Base-by-base conservation (phyloP, 225 moss, liverwort and hornwort genomes). In the Lunularia cruciata region DNA sequence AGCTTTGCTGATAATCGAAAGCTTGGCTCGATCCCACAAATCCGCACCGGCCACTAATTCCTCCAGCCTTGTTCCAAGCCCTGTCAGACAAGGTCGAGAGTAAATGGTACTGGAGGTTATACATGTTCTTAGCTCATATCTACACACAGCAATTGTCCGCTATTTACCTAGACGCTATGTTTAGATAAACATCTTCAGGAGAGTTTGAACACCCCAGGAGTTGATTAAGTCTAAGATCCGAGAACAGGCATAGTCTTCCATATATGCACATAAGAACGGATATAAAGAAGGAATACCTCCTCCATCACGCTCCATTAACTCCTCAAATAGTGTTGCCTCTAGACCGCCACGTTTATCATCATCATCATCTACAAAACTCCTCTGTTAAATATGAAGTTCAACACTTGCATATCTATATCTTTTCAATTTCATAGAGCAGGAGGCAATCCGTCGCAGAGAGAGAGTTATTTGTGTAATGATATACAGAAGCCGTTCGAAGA, bases 291-390 rank as follows among this genome's bases (percentile, higher is more conserved):
- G 13, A 45, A 57, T 70, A 77, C 81, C 81, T 82, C 81, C 81
- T 39, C 81, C 81, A 62, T 82, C 81, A 4, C 81, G 71, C 67
- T 82, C 77, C 75, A 78, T 78, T 6, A 83, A 48, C 55, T 83
- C 82, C 60, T 83, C 78, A 63, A 83, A 83, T 22, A 83, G 63
- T 25, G 82, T 83, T 31, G 78, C 68, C 52, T 38, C 40, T 47
- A 83, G 65, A 56, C 78, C 82, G 15, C 73, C 81, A 74, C 74
- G 70, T 47, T 49, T 82, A 12, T 82, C 67, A 57, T 74, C 74
- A 55, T 43, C 39, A 74, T 74, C 74, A 35, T 65, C 77, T 82
- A 74, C 61, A 35, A 28, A 45, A n/a, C n/a, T n/a, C n/a, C n/a
- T n/a, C n/a, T n/a, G n/a, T n/a, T n/a, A n/a, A n/a, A n/a, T n/a